Base-by-base conservation (phyloP, 2,329 filamentous ascomycete genomes). In the Neofusicoccum laricinum region DNA sequence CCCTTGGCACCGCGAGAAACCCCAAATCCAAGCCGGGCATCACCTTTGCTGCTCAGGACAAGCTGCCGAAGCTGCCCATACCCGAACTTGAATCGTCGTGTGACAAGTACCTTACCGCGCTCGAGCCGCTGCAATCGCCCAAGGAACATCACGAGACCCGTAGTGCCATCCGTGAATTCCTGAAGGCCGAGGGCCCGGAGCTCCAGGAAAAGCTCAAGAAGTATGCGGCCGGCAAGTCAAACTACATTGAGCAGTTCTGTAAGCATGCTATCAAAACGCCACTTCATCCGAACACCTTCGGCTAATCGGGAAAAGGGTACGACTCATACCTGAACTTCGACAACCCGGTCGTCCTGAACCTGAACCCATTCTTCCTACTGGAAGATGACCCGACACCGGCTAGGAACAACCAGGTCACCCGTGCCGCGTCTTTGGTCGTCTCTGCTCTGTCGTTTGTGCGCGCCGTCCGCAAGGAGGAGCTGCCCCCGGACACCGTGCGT, bases 211-310 rank as follows among this genome's bases (percentile, higher is more conserved):
- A 90, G 76, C 79, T 98, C 64, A 95, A 93, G 81, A 88, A 89
- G 71, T 99, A 98, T 81, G 93, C 95, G 8, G 88, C 87, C 55
- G 92, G 90, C 49, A 94, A 93, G 79, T 92, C 92, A 41, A 98
- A 94, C 78, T 99, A 97, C 75, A 98, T 99, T 71, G 95, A 98
- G 75, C 95, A 99, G 72, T 99, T 99, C 71, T 99, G 94, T 97
- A 85, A 75, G 91, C 85, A 51, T 46, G 12, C 2, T 53, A n/a
- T 41, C 11, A 11, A 38, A 4, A 6, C 6, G 10, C 25, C 34
- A 19, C 14, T 34, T 36, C 46, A 53, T n/a, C 38, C 30, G 49
- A 21, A n/a, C 14, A 0, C 14, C 17, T 21, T 41, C 30, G 38
- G 48, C 64, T 61, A 32, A 62, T 21, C 11, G 11, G 32, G 17